These are phyloP conservation scores for Juglanconis oblonga DNA, from an alignment of 2,329 filamentous ascomycete genomes.

Conservation along the genomic window DNA sequence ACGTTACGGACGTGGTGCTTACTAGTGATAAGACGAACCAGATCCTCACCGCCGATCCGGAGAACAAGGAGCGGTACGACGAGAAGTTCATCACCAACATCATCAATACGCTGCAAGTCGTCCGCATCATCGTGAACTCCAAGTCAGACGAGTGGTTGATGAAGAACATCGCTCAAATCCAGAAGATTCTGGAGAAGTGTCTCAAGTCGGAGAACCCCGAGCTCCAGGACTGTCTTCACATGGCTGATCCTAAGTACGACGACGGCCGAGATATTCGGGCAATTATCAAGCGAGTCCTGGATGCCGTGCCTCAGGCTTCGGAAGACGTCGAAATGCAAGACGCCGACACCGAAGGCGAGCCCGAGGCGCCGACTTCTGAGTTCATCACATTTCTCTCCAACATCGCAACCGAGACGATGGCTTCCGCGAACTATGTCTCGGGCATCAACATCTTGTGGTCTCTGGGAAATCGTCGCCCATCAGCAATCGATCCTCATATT, in stretches of 20 bases:
- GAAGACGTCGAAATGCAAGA: constrained; percentile 72
- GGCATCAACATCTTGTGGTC: constrained; percentile 95
- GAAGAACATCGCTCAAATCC: constrained; percentile 70
- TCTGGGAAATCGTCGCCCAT: constrained; percentile 77
- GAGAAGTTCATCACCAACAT: constrained; percentile 84
- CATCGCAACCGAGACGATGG: constrained; percentile 85
- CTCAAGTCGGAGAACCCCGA: constrained; percentile 86
- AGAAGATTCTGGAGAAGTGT: constrained; percentile 87
- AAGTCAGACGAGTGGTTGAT: constrained; percentile 91
- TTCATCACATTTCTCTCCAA: constrained; percentile 80
- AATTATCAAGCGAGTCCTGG: constrained; percentile 76
- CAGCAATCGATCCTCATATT: constrained; percentile 88
- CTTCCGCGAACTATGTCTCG: constrained; percentile 75
- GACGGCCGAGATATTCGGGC: constrained; percentile 70
- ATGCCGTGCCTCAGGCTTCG: constrained; percentile 64
- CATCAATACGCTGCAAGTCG: constrained; percentile 89
- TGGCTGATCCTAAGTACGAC: constrained; percentile 66
- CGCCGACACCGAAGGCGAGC: constrained; percentile 79
- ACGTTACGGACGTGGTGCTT: constrained; percentile 82
- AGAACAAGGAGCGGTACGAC: constrained; percentile 70
- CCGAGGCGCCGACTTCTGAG: constrained; percentile 79
- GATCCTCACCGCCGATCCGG: constrained; percentile 56
- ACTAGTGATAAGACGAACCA: constrained; percentile 72
- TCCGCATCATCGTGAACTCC: constrained; percentile 83
- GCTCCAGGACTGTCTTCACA: constrained; percentile 87